A percentile compares a stretch with the other conserved stretches of the same genome.
These are phyloP conservation scores for Blastomyces parvus DNA, from an alignment of 2,329 filamentous ascomycete species.

Conservation along the genomic window DNA sequence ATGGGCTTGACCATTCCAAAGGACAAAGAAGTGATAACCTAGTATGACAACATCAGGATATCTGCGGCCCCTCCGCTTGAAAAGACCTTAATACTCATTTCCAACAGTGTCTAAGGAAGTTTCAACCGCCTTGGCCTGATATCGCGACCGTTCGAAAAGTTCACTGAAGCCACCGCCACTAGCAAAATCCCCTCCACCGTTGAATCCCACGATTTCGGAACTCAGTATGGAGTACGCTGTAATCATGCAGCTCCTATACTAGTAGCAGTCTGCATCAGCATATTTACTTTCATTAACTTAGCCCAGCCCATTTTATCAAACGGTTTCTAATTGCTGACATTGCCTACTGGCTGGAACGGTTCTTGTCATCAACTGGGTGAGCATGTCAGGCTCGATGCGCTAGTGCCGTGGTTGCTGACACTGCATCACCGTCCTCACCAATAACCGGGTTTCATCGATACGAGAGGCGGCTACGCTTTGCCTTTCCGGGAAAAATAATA, in stretches of 20 bases:
- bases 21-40: slow-evolving; percentile 33
- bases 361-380: not conserved
- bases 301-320: no score
- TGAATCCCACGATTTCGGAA: slow-evolving; percentile 42
- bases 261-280: slow-evolving; percentile 27
- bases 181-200: slow-evolving; percentile 41
- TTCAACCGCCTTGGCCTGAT: slow-evolving; percentile 38
- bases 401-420: not conserved
- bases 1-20: slow-evolving; percentile 28
- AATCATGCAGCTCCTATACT: slow-evolving; percentile 50
- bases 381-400: not conserved
- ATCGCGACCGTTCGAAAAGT: slow-evolving; percentile 39
- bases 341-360: not conserved
- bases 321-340: no score
- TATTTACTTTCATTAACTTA: not conserved
- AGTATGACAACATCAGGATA: slow-evolving; percentile 56
- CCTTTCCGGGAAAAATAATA: not conserved
- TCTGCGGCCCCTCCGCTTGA: slow-evolving; percentile 46
- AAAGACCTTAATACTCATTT: slow-evolving; percentile 37
- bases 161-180: slow-evolving; percentile 43
- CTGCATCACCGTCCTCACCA: not conserved
- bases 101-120: slow-evolving; percentile 36
- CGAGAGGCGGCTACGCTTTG: not conserved
- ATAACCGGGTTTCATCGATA: not conserved
- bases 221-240: no score